phyloP scores from a whole-genome alignment of 1,284 basidiomycete genomes.

The Cerioporus squamosus region DNA sequence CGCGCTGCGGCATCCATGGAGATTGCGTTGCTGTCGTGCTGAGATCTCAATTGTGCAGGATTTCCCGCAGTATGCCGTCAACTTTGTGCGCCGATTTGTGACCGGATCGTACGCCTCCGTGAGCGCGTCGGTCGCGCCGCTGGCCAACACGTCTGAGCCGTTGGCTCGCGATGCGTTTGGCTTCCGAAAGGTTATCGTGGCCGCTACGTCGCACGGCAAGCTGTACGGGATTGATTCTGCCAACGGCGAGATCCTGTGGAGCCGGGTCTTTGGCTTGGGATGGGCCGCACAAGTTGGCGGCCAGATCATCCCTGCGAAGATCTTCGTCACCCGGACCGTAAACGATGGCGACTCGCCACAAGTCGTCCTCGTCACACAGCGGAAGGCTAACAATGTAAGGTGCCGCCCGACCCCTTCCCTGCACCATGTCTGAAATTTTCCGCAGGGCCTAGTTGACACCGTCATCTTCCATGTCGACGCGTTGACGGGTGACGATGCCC shows the following conservation, averaged over 20 bases:
- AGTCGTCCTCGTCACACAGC: conserved; percentile 64
- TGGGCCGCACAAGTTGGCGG: conserved; percentile 63
- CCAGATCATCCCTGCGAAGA: conserved; percentile 56
- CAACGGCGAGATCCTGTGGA: conserved; percentile 81
- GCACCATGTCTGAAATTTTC: background rate
- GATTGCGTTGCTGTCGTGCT: background rate
- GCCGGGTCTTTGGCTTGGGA: conserved; percentile 67
- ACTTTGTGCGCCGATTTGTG: conserved; percentile 75
- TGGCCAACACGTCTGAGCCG: conserved; percentile 40
- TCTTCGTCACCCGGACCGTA: conserved; percentile 58
- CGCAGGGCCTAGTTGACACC: conserved; percentile 63
- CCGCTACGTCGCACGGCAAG: conserved; percentile 75
- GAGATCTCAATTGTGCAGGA: conserved; percentile 46
- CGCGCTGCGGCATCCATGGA: background rate
- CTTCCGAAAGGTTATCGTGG: conserved; percentile 84
- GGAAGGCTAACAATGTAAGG: conserved; percentile 63
- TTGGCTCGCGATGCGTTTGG: conserved; percentile 83
- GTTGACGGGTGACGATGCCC: conserved; percentile 69
- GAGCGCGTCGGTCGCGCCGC: conserved; percentile 40
- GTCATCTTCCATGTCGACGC: conserved; percentile 83
- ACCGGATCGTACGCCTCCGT: conserved; percentile 70
- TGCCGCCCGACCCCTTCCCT: conserved; percentile 5
- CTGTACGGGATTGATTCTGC: conserved; percentile 84
- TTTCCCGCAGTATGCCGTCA: conserved; percentile 71
- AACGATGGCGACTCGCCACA: conserved; percentile 54